These are phyloP conservation scores for Linnemannia schmuckeri DNA, from an alignment of 192 early-diverging fungal genomes.

Conservation along the genomic window DNA sequence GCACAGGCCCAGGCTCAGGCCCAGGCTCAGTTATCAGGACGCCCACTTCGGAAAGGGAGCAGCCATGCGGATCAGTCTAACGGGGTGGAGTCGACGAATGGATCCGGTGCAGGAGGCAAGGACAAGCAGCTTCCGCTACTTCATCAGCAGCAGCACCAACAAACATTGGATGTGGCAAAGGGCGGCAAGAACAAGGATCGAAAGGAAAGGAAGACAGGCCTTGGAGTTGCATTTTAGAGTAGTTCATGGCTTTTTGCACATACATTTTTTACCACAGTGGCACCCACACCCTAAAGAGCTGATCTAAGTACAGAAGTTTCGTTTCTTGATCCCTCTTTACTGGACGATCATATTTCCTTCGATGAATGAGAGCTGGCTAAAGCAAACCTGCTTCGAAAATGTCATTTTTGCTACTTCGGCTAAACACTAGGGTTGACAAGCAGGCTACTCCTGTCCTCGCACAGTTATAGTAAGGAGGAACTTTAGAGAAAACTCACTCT, in stretches of 20 bases:
- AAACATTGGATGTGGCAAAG: neutral
- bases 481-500: too few relatives aligned
- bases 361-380: too few relatives aligned
- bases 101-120: neutral
- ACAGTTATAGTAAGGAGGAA: too few relatives aligned
- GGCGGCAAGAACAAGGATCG: conserved; percentile 1
- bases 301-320: too few relatives aligned
- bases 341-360: too few relatives aligned
- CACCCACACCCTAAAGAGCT: too few relatives aligned
- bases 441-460: too few relatives aligned
- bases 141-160: neutral
- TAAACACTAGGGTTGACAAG: too few relatives aligned
- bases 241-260: neutral
- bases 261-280: neutral
- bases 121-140: neutral
- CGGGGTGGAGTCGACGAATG: neutral
- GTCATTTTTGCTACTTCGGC: too few relatives aligned
- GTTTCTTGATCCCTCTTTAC: too few relatives aligned
- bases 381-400: too few relatives aligned
- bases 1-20: neutral
- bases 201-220: neutral
- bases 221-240: neutral
- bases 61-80: neutral
- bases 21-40: neutral
- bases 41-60: neutral